A percentile compares a stretch with the other conserved stretches of the same genome.
These are phyloP conservation scores for Geotrichum klebahnii DNA, from an alignment of 1,139 yeast genomes.

Conservation along the genomic window DNA sequence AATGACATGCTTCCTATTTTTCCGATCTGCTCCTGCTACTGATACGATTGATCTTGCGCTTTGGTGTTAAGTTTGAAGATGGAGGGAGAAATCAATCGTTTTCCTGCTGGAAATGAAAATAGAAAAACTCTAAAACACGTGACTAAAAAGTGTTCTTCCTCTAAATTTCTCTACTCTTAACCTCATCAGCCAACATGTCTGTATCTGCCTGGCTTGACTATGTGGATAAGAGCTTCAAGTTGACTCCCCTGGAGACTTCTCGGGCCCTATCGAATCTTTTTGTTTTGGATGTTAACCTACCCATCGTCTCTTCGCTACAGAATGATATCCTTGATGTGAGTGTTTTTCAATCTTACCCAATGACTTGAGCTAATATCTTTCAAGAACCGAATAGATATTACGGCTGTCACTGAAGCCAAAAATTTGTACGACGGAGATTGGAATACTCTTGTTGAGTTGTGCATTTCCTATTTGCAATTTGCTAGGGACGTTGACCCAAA, in stretches of 20 bases:
- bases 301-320: conserved; percentile 37
- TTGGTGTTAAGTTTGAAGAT: not conserved
- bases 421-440: conserved; percentile 46
- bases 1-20: not conserved
- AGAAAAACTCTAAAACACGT: not conserved
- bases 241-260: conserved; percentile 21
- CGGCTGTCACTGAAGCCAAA: conserved; percentile 37
- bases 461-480: conserved; percentile 50
- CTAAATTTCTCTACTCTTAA: conserved; percentile 8
- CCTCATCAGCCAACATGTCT: conserved; percentile 25
- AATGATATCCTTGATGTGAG: conserved; percentile 32
- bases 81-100: not conserved
- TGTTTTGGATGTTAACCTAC: conserved; percentile 29
- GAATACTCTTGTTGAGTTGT: conserved; percentile 53
- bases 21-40: not conserved
- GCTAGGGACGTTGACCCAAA: conserved; percentile 58
- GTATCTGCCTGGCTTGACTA: conserved; percentile 28
- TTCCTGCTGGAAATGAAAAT: not conserved
- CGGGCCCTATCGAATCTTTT: conserved; percentile 29
- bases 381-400: conserved; percentile 28
- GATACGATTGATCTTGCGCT: not conserved
- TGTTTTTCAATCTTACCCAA: conserved; percentile 3
- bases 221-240: conserved; percentile 22
- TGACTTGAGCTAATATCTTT: conserved; percentile 3
- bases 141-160: not conserved